A percentile compares a stretch with the other conserved stretches of the same genome.
Evolutionary conservation across 495 filamentous ascomycete species (phyloP).

Genomic region (Penicillium bovifimosum): DNA sequence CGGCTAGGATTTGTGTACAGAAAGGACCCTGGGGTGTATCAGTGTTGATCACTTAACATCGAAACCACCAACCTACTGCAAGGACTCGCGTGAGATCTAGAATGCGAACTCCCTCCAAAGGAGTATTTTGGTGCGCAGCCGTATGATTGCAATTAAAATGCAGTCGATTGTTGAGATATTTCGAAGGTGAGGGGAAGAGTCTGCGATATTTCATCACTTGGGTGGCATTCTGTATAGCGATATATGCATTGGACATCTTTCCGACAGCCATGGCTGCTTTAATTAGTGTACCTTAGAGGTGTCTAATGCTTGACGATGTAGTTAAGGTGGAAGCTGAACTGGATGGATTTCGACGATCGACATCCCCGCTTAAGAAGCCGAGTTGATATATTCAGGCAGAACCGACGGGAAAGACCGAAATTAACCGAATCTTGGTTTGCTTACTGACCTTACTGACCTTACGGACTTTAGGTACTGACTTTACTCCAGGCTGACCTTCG

Average conservation of each 20-base stretch:
- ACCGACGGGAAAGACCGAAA: no score
- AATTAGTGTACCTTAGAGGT: background rate
- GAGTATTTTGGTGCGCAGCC: slow-evolving; percentile 16
- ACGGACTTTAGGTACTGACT: no score
- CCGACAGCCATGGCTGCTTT: background rate
- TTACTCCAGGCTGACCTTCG: no score
- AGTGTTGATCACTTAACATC: background rate
- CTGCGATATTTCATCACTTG: background rate
- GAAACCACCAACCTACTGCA: slow-evolving; percentile 53
- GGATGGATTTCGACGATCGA: no score
- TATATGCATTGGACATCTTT: background rate
- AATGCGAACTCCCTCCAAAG: slow-evolving; percentile 69
- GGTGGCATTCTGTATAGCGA: background rate
- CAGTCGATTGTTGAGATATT: background rate
- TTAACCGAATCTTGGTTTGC: no score
- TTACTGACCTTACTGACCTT: no score
- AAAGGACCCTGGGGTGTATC: slow-evolving; percentile 52
- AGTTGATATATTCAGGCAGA: no score
- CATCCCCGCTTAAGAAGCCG: no score
- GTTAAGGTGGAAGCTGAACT: no score
- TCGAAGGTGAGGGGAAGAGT: background rate
- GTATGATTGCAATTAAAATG: background rate
- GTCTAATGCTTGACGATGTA: no score
- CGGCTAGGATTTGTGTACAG: slow-evolving; percentile 88
- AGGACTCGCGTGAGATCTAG: slow-evolving; percentile 87